These are phyloP conservation scores for Boletus sensibilis DNA, from an alignment of 768 basidiomycete species.

Conservation along the genomic window DNA sequence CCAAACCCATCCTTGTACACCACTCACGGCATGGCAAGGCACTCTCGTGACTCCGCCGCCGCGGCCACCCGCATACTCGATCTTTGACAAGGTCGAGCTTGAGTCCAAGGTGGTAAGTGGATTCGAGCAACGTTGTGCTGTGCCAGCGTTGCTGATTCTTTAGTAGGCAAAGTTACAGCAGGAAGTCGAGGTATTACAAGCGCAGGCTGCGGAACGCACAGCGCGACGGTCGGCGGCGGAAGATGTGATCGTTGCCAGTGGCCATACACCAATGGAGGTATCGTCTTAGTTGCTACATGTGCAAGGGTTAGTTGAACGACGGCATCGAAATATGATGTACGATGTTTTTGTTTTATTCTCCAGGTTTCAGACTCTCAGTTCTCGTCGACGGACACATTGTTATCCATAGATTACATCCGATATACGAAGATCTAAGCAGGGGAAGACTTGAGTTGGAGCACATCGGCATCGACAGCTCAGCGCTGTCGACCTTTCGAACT, in stretches of 20 bases:
- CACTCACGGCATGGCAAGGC: slow-evolving; percentile 31
- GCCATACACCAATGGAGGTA: slow-evolving; percentile 32
- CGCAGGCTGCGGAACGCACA: slow-evolving; percentile 46
- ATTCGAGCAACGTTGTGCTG: not conserved
- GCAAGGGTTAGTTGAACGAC: not conserved
- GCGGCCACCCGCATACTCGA: slow-evolving; percentile 54
- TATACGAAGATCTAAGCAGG: not conserved
- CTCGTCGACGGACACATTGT: not conserved
- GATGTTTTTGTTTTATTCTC: not conserved
- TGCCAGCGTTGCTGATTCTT: not conserved
- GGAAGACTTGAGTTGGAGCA: not conserved
- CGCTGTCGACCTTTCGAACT: not conserved
- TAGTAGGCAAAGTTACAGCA: slow-evolving; percentile 53
- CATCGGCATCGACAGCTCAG: too few species aligned
- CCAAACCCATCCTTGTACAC: too few species aligned
- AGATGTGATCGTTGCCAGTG: slow-evolving; percentile 31
- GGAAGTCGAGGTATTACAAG: slow-evolving; percentile 57
- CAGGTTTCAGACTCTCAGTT: not conserved
- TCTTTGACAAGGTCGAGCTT: slow-evolving; percentile 57
- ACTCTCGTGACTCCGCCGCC: slow-evolving; percentile 42
- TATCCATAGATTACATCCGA: not conserved
- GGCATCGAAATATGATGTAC: not conserved
- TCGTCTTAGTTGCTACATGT: slow-evolving; percentile 8
- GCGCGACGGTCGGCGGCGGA: slow-evolving; percentile 32
- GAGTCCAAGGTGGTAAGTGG: slow-evolving; percentile 54